Percentiles rank a stretch among this genome's conserved stretches.
Conservation (phyloP, 306 rosid genomes). For the Sicyos baderoa region DNA sequence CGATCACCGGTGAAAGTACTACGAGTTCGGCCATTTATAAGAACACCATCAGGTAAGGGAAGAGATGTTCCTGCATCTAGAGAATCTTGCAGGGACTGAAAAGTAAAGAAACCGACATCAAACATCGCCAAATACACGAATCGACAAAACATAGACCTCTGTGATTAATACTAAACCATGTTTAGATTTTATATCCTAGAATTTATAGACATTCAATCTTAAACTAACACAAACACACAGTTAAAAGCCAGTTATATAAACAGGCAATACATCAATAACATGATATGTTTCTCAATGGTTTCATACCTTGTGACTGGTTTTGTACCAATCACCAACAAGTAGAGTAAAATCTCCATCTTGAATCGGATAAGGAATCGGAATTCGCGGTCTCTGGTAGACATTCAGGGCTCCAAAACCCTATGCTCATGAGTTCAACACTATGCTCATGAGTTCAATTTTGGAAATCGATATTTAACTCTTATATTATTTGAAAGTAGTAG, state of each 20-base stretch:
- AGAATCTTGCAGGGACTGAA: constrained; percentile 54
- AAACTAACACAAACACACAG: too few species aligned
- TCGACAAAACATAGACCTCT: neutral
- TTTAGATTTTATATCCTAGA: neutral
- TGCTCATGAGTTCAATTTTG: too few species aligned
- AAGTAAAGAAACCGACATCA: constrained; percentile 7
- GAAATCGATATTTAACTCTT: too few species aligned
- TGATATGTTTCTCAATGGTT: too few species aligned
- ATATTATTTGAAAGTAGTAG: too few species aligned
- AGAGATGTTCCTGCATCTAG: constrained; percentile 75
- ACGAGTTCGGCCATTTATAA: constrained; percentile 66
- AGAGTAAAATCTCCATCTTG: constrained; percentile 82
- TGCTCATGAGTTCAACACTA: too few species aligned
- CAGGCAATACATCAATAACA: too few species aligned
- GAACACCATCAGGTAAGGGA: constrained; percentile 69
- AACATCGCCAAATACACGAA: neutral
- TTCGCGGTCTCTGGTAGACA: constrained; percentile 58
- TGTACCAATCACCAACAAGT: constrained; percentile 91
- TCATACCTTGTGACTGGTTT: constrained; percentile 64
- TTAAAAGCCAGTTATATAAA: too few species aligned
- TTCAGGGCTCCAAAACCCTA: constrained; percentile 87
- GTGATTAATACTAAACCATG: neutral
- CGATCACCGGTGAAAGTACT: constrained; percentile 57
- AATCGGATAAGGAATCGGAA: constrained; percentile 67
- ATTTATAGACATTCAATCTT: too few species aligned